phyloP scores from a whole-genome alignment of 345 rosid genomes.

The Lepidium sativum region DNA sequence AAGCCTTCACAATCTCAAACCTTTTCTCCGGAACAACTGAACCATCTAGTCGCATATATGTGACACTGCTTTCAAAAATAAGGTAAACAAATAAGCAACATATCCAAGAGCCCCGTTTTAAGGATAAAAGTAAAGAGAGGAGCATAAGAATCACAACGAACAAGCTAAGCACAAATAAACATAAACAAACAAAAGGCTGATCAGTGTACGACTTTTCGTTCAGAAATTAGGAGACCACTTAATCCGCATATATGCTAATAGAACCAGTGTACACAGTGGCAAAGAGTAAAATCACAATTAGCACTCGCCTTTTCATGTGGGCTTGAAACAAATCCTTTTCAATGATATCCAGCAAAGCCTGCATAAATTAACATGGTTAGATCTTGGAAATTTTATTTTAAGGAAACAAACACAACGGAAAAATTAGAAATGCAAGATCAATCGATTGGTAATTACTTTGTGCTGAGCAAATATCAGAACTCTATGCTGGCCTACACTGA shows the following conservation, averaged over 20 bases:
- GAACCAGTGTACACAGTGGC: neutral
- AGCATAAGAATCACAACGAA: slow-evolving; percentile 9
- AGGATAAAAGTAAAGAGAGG: neutral
- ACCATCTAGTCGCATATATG: slow-evolving; percentile 94
- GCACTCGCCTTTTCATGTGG: slow-evolving; percentile 82
- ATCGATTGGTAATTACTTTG: slow-evolving; percentile 54
- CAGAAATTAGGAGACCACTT: neutral
- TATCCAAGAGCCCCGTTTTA: neutral
- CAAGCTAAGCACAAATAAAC: no score
- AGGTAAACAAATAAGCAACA: slow-evolving; percentile 3
- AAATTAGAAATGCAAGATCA: slow-evolving; percentile 3
- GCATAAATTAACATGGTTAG: slow-evolving; percentile 27
- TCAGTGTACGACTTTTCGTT: neutral
- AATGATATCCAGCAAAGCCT: slow-evolving; percentile 90
- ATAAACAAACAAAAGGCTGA: neutral
- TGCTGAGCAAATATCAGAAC: slow-evolving; percentile 97
- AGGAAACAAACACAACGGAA: neutral
- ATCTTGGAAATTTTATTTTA: neutral
- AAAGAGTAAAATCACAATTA: slow-evolving; percentile 7
- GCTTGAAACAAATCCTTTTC: slow-evolving; percentile 90
- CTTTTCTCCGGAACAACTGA: slow-evolving; percentile 89
- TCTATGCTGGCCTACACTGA: slow-evolving; percentile 85
- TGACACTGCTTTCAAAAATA: slow-evolving; percentile 53
- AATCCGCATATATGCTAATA: neutral
- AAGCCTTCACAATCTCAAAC: slow-evolving; percentile 94